Base-by-base conservation (phyloP, 2,329 filamentous ascomycete genomes). In the Westerdykella sp. region DNA sequence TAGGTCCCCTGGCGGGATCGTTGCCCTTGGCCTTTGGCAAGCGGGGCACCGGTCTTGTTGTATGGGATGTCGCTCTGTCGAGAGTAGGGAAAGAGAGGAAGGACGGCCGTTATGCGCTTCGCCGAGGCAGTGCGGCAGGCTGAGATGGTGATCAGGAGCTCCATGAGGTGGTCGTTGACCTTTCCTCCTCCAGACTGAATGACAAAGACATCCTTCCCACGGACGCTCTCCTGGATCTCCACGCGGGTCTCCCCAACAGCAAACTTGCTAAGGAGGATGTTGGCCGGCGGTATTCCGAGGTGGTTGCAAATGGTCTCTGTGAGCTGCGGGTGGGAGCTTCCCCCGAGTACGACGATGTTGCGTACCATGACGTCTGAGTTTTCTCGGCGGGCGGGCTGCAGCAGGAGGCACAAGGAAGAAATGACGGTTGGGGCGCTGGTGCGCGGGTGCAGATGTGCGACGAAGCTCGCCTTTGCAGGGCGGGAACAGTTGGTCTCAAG, bases 151-250 rank as follows among this genome's bases (percentile, higher is more conserved):
- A 97, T 96, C 68, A 95, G 86, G 39, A 97, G 82, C 65, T 98
- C 93, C 73, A 98, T 85, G 53, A 98, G 81, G 71, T 95, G 83
- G 71, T 98, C 93, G 66, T 98, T 98, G 71, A 96, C 87, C 59
- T 85, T 86, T 51, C 88, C 89, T 56, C 87, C 87, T 56, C 88
- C 89, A 34, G 88, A 93, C 70, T 97, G 91, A 60, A 98, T 88
- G 65, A 97, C 96, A 73, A 94, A 98, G 66, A 96, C 93, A 80
- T 98, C 93, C 69, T 98, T 98, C 57, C 87, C 93, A 57, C 93
- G 85, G 40, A 98, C 93, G 12, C 89, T 95, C 69, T 98, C 93
- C 67, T 90, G 80, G 62, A 98, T 95, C 70, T 97, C 93, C 50
- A 95, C 91, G 43, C 91, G 83, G 55, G 87, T 95, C 73, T 97